Evolutionary conservation across 2,329 filamentous ascomycete species (phyloP).

Genomic region (Apiospora rasikravindrae): DNA sequence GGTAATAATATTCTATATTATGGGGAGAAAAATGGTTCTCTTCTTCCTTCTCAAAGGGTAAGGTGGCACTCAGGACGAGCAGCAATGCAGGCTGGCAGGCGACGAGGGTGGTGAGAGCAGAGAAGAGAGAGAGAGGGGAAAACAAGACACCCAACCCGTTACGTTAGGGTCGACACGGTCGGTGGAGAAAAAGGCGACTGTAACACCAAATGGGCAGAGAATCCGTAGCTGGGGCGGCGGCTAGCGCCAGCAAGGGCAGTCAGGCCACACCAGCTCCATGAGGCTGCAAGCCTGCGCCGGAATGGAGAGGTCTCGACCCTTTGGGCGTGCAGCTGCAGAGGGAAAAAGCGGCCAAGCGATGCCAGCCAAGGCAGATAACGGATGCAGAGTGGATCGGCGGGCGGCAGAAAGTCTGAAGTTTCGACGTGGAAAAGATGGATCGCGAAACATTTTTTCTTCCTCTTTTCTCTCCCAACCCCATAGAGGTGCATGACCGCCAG

Average conservation of each 20-base stretch:
- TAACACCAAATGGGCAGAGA: neutral
- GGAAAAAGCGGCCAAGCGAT: neutral
- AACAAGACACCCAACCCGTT: neutral
- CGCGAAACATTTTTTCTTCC: neutral
- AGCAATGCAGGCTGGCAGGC: too few species aligned
- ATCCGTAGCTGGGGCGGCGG: slow-evolving; percentile 8
- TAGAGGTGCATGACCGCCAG: neutral
- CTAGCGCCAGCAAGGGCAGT: neutral
- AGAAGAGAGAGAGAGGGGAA: neutral
- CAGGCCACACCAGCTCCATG: neutral
- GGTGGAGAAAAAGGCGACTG: neutral
- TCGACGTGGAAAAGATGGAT: neutral
- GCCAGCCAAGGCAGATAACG: slow-evolving; percentile 10
- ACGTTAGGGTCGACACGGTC: neutral
- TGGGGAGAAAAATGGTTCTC: neutral
- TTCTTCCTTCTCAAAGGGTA: neutral
- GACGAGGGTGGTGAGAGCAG: neutral
- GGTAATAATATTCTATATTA: neutral
- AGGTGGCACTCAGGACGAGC: neutral
- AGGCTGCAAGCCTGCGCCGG: slow-evolving; percentile 5
- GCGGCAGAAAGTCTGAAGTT: neutral
- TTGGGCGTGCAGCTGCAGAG: slow-evolving; percentile 10
- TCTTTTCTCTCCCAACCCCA: neutral
- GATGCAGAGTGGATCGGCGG: neutral
- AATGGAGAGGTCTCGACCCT: slow-evolving; percentile 12